These are phyloP conservation scores for Hanseniaspora sp. DNA, from an alignment of 1,139 yeast genomes.

Conservation along the genomic window DNA sequence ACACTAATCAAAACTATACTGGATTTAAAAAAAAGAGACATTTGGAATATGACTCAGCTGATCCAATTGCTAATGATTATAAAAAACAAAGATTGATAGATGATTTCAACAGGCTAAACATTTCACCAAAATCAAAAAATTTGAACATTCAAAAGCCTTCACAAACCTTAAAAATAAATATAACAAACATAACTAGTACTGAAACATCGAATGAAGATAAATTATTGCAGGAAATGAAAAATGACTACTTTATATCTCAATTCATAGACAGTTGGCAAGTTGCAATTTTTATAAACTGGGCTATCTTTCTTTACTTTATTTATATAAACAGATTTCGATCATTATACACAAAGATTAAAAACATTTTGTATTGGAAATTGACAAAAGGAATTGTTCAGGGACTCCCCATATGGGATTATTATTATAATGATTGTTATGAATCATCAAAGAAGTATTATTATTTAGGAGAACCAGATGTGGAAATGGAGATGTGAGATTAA, in stretches of 20 bases:
- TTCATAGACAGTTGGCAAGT: not conserved
- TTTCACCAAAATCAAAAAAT: not conserved
- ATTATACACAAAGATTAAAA: slow-evolving; percentile 2
- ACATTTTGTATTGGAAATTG: slow-evolving; percentile 8
- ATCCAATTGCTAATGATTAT: not conserved
- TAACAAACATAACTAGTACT: not conserved
- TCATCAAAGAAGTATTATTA: not conserved
- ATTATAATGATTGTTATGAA: slow-evolving; percentile 11
- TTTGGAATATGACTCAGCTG: not conserved
- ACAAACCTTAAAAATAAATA: not conserved
- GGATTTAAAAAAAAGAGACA: slow-evolving; percentile 5
- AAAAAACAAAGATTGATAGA: slow-evolving; percentile 5
- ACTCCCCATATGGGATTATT: slow-evolving; percentile 11
- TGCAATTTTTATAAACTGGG: slow-evolving; percentile 1
- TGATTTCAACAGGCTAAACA: slow-evolving; percentile 1
- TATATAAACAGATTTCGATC: not conserved
- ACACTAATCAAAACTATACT: not conserved
- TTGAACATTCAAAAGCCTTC: not conserved
- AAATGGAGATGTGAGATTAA: slow-evolving; percentile 6
- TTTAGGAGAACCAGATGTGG: slow-evolving; percentile 2
- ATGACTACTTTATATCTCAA: not conserved
- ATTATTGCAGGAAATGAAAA: not conserved
- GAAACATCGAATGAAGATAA: not conserved
- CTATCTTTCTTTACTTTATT: not conserved
- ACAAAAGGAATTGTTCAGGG: not conserved